Percentiles rank a stretch among this genome's conserved stretches.
These are phyloP conservation scores for Erodium texanum DNA, from an alignment of 441 rosid species.

Conservation along the genomic window DNA sequence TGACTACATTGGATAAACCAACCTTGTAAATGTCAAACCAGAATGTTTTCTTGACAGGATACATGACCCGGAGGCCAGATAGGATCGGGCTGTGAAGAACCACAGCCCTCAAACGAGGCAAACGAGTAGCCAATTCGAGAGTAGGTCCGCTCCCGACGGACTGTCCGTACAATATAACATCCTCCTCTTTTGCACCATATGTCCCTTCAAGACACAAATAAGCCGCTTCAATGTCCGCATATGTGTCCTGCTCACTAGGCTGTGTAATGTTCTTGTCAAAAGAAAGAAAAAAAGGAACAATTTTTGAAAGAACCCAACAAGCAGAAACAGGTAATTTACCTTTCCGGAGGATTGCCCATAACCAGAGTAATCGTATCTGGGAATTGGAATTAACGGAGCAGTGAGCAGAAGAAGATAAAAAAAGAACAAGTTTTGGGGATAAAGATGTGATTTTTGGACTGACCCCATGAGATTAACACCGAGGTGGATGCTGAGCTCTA, in stretches of 20 bases:
- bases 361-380: constrained; percentile 54
- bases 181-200: constrained; percentile 36
- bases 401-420: no score
- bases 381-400: background rate
- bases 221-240: constrained; percentile 54
- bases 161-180: constrained; percentile 42
- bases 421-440: no score
- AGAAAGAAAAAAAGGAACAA: background rate
- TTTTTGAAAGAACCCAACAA: no score
- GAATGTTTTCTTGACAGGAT: constrained; percentile 41
- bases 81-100: constrained; percentile 48
- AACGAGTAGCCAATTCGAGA: constrained; percentile 40
- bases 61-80: constrained; percentile 53
- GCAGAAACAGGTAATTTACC: constrained; percentile 22
- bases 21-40: constrained; percentile 57
- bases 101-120: constrained; percentile 43
- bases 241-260: constrained; percentile 54
- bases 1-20: background rate
- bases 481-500: constrained; percentile 37
- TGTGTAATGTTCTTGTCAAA: no score
- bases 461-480: constrained; percentile 47
- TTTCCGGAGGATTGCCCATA: constrained; percentile 53
- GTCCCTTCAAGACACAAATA: constrained; percentile 36
- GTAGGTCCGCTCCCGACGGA: constrained; percentile 55
- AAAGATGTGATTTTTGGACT: constrained; percentile 14